These are phyloP conservation scores for Digitaria exilis DNA, from an alignment of 202 grass and related monocot genomes.

Conservation along the genomic window DNA sequence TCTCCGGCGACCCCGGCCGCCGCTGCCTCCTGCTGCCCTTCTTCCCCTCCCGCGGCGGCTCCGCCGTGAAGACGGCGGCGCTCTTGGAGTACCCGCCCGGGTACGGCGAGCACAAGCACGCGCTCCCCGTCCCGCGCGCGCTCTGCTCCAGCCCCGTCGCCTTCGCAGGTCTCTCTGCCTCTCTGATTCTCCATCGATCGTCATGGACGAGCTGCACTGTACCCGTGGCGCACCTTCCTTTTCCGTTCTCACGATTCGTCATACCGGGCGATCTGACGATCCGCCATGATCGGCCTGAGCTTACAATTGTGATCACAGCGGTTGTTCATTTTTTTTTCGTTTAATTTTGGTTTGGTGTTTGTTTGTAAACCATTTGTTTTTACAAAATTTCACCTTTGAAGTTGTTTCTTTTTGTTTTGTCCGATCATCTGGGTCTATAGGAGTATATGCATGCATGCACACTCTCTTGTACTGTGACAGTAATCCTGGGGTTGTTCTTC, in stretches of 20 bases:
- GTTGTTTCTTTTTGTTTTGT: not conserved
- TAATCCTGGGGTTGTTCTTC: not conserved
- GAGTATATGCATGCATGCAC: not conserved
- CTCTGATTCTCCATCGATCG: no score
- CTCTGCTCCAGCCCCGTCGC: conserved; percentile 64
- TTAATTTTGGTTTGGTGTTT: not conserved
- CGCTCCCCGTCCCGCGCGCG: conserved; percentile 55
- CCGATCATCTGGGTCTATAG: not conserved
- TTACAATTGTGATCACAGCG: not conserved
- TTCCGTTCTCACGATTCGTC: not conserved
- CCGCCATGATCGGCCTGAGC: not conserved
- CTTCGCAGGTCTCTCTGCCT: conserved; percentile 65
- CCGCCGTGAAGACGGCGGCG: not conserved
- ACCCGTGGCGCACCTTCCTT: not conserved
- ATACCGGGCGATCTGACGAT: not conserved
- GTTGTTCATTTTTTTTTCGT: not conserved
- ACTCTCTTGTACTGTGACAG: not conserved
- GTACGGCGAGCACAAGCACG: conserved; percentile 83
- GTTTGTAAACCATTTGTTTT: not conserved
- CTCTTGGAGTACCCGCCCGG: conserved; percentile 64
- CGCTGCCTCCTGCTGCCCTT: conserved; percentile 37
- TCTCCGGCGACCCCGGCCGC: conserved; percentile 57
- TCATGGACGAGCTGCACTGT: not conserved
- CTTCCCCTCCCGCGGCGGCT: not conserved
- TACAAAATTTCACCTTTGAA: not conserved